Evolutionary conservation across 208 protist genomes (phyloP), one percentile per base, ranked within the genome.

Genomic region (Plasmodiophora brassicae): DNA sequence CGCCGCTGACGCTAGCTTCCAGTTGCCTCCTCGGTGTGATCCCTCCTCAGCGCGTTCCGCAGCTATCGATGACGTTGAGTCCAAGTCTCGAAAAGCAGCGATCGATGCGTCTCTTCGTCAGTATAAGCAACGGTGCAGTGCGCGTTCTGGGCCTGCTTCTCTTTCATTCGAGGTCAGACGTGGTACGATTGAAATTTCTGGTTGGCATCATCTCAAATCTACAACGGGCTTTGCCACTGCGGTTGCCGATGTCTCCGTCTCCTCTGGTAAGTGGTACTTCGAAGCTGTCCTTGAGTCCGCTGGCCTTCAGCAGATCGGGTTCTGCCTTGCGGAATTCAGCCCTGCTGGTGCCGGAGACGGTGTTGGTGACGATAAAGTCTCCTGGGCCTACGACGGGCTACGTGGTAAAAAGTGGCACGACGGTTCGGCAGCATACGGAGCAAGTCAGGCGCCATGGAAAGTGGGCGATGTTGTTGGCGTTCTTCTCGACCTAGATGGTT

Each of bases 361-460:
- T 32, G 65, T 78, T 5, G 65, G 65, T 32, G 65, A 78, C 65
- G 65, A 78, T 38, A 78, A 78, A 32, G 5, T 78, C 5, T 78
- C 65, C 20, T 78, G 65, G 65, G 65, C 65, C 5, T 78, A 38
- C n/a, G 65, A 78, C n/a, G 65, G 65, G 65, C 5, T 78, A 8
- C 65, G 65, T 38, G 65, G 65, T 44, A 78, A 78, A 78, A 78
- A 78, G 65, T 78, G 65, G 65, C 65, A 78, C 41, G 65, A 78
- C 41, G 65, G 65, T 5, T 78, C 14, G 32, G 5, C 65, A 14
- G 5, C 65, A 36, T 78, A 78, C n/a, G 65, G 65, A 5, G 65
- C 32, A 5, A n/a, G n/a, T n/a, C 65, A 5, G 20, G 65, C n/a
- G 5, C 65, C 65, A 44, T 78, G 65, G 65, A 78, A 78, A 32